A percentile compares a stretch with the other conserved stretches of the same genome.
phyloP scores from a whole-genome alignment of 768 basidiomycete species.

The Hygrocybe coccinea region DNA sequence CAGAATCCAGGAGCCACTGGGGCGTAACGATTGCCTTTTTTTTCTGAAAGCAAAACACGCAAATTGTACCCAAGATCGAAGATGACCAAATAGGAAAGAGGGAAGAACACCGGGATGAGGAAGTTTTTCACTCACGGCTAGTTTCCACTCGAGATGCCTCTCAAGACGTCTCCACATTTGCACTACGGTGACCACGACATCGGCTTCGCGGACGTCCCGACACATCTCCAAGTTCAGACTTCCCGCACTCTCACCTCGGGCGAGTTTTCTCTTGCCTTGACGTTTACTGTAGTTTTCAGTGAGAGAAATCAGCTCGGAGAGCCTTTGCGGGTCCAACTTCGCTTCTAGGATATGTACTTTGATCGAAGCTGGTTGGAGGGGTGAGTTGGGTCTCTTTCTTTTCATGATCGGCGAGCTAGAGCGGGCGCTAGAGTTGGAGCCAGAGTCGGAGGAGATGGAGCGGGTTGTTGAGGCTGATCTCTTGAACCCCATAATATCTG shows the following conservation, averaged over 20 bases:
- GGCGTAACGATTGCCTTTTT: constrained; percentile 66
- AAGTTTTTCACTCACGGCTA: constrained; percentile 56
- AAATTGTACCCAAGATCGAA: background rate
- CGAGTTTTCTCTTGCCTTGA: constrained; percentile 2
- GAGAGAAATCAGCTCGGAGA: constrained; percentile 34
- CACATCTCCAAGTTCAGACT: constrained; percentile 33
- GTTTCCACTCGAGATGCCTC: constrained; percentile 59
- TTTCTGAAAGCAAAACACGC: constrained; percentile 40
- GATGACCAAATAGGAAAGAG: constrained; percentile 4
- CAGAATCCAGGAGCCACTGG: constrained; percentile 63
- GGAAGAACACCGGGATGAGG: background rate
- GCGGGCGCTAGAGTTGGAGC: too few relatives aligned
- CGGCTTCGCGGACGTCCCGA: constrained; percentile 42
- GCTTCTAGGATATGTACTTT: constrained; percentile 23
- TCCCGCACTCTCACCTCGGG: background rate
- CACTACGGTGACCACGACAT: constrained; percentile 63
- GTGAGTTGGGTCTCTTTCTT: background rate
- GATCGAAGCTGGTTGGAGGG: background rate
- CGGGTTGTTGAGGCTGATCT: background rate
- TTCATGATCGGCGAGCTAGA: background rate
- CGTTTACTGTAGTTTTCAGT: constrained; percentile 24
- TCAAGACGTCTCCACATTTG: constrained; percentile 64
- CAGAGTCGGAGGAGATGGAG: background rate
- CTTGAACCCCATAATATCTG: background rate
- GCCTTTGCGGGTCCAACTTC: constrained; percentile 17